These are phyloP conservation scores for Tetrastigma voinierianum DNA, from an alignment of 164 flowering plant genomes.

Conservation along the genomic window DNA sequence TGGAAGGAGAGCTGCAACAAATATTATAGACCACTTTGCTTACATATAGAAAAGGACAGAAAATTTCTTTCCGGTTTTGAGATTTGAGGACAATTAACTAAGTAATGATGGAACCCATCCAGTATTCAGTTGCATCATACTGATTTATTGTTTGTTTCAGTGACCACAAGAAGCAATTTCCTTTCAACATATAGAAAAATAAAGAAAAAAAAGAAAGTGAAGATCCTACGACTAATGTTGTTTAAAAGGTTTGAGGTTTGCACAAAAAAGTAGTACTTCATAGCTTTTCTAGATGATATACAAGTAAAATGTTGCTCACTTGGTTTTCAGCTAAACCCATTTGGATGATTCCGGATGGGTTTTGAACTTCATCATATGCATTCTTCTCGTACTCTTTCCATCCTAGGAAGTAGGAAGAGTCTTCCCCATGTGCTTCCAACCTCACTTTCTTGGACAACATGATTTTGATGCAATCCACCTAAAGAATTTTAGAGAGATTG, in stretches of 20 bases:
- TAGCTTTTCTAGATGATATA: no score
- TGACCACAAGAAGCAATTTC: no score
- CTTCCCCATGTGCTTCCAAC: slow-evolving; percentile 57
- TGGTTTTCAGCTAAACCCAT: slow-evolving; percentile 81
- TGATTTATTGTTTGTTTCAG: no score
- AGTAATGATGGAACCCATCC: no score
- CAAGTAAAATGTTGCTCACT: slow-evolving; percentile 16
- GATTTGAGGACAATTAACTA: no score
- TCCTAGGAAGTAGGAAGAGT: slow-evolving; percentile 64
- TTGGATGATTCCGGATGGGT: slow-evolving; percentile 58
- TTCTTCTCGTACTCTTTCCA: slow-evolving; percentile 72
- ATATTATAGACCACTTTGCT: background rate
- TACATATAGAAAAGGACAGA: background rate
- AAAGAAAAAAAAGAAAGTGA: background rate
- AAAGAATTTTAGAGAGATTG: background rate
- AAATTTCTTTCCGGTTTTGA: no score
- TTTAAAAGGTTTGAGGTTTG: no score
- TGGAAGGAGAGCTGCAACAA: slow-evolving; percentile 60
- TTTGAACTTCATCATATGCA: slow-evolving; percentile 40
- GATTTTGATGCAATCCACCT: background rate
- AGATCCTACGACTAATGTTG: no score
- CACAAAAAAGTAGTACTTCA: no score
- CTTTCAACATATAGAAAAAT: background rate
- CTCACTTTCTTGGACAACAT: slow-evolving; percentile 49
- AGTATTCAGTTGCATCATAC: no score